These are phyloP conservation scores for Anacardium occidentale DNA, from an alignment of 345 rosid species.

Conservation along the genomic window DNA sequence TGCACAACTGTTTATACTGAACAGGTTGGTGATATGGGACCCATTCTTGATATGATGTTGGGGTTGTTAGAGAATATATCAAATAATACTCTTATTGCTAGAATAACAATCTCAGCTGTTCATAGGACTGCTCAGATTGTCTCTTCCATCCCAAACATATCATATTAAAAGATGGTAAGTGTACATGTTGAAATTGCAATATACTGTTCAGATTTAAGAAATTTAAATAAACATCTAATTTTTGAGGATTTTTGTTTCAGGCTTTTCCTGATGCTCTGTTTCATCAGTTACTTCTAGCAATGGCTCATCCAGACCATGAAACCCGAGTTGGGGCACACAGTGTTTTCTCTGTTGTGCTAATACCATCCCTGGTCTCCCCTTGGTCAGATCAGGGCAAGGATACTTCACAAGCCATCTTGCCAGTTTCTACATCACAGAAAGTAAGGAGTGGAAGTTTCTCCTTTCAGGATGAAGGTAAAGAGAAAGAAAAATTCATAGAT, in stretches of 20 bases:
- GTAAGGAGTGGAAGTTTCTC: slow-evolving; percentile 37
- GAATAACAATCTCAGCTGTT: slow-evolving; percentile 67
- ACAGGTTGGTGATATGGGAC: slow-evolving; percentile 71
- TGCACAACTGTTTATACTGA: not conserved
- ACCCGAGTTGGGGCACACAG: slow-evolving; percentile 78
- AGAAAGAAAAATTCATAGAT: slow-evolving; percentile 34
- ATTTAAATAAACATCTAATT: slow-evolving; percentile 19
- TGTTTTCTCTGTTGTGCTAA: slow-evolving; percentile 68
- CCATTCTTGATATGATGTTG: slow-evolving; percentile 82
- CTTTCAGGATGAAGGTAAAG: slow-evolving; percentile 41
- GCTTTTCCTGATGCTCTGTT: slow-evolving; percentile 89
- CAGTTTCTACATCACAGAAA: slow-evolving; percentile 30
- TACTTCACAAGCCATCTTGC: slow-evolving; percentile 30
- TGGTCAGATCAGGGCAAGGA: slow-evolving; percentile 47
- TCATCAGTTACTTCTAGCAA: slow-evolving; percentile 77
- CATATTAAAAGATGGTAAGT: slow-evolving; percentile 76
- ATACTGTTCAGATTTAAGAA: slow-evolving; percentile 7
- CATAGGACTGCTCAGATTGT: slow-evolving; percentile 62
- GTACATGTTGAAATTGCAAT: slow-evolving; percentile 13
- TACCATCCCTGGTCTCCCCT: slow-evolving; percentile 57
- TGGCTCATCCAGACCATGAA: slow-evolving; percentile 77
- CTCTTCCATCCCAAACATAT: slow-evolving; percentile 61
- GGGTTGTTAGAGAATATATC: slow-evolving; percentile 73
- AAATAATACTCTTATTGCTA: slow-evolving; percentile 48
- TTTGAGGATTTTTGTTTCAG: slow-evolving; percentile 43